Base-by-base conservation (phyloP, 352 stramenopile species). In the Globisporangium heterothallicum region DNA sequence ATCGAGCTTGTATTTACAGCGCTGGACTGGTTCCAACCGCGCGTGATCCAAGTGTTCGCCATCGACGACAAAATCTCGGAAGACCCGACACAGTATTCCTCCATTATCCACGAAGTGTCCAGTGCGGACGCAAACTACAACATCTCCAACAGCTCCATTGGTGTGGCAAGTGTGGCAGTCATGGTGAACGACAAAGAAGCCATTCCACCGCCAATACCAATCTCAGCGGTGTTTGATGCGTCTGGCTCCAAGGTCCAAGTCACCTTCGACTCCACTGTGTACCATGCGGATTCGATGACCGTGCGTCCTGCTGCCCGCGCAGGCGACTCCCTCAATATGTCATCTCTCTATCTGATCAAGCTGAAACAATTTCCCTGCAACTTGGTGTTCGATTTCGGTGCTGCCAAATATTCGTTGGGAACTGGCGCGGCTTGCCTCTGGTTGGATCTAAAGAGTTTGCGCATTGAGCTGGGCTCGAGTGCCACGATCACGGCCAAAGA, bases 101-200 rank as follows among this genome's bases (percentile, higher is more conserved):
- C 55, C 1, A 75, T 92, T 30, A 29, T 48, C 0, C 80, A 92
- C 42, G 49, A 41, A 0, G 40, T 80, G 0, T 38, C 53, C 7
- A 92, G 80, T 49, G 63, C 56, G 2, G 80, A 92, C 53, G 25
- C 45, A 2, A 63, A 57, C 26, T 92, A 92, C 64, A 85, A 88
- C 38, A 66, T 79, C 49, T 85, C 74, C 0, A 86, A 82, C 50
- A 59, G 51, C 8, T 72, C 74, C 0, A 59, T 75, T 1, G 74
- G 74, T 0, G 48, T 84, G 35, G 58, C 66, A 14, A 58, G 53
- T 36, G 65, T 88, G 0, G 35, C 58, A 0, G 71, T 86, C 16
- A 74, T 84, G 54, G 69, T 88, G 35, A 84, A 60, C 49, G 80
- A 88, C 42, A 70, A 67, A 4, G 80, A 92, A 24, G 53, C 74